Conservation (phyloP, 1,284 basidiomycete species). For the Fistulina hepatica region DNA sequence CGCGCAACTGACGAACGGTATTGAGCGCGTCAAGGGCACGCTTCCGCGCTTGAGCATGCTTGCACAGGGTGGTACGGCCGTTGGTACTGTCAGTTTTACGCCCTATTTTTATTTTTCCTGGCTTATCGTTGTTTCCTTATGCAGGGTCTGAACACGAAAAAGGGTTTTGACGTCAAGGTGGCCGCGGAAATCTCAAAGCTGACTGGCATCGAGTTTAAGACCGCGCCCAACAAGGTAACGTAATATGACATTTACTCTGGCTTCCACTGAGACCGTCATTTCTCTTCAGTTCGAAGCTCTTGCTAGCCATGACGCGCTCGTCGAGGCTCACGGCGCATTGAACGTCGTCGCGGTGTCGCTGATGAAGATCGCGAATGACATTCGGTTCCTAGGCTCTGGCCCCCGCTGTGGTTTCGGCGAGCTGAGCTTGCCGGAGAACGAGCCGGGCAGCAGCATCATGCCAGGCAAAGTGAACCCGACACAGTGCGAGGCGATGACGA, state of each 20-base stretch:
- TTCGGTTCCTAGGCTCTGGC: slow-evolving; percentile 95
- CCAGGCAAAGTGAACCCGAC: slow-evolving; percentile 99
- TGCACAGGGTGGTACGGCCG: slow-evolving; percentile 97
- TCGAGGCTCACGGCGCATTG: slow-evolving; percentile 93
- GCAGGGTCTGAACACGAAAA: slow-evolving; percentile 93
- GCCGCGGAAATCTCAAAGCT: slow-evolving; percentile 89
- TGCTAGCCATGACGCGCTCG: slow-evolving; percentile 93
- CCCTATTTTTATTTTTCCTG: not conserved
- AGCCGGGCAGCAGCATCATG: slow-evolving; percentile 99
- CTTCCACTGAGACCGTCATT: not conserved
- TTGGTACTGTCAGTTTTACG: slow-evolving; percentile 71
- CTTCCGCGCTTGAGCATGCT: slow-evolving; percentile 84
- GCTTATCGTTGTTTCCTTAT: not conserved
- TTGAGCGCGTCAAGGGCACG: slow-evolving; percentile 74
- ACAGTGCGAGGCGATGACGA: slow-evolving; percentile 97
- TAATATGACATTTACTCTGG: slow-evolving; percentile 1
- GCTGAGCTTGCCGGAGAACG: slow-evolving; percentile 92
- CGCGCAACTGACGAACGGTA: slow-evolving; percentile 87
- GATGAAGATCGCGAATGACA: slow-evolving; percentile 99
- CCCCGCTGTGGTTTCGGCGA: slow-evolving; percentile 97
- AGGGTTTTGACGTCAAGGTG: slow-evolving; percentile 93
- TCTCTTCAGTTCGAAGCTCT: slow-evolving; percentile 82
- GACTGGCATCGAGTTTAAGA: slow-evolving; percentile 86
- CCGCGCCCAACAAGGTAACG: slow-evolving; percentile 92
- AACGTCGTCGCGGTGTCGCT: slow-evolving; percentile 92